Evolutionary conservation across 305 asterid genomes (phyloP), one percentile per base, ranked within the genome.

Genomic region (Fraxinus xanthoxyloides): DNA sequence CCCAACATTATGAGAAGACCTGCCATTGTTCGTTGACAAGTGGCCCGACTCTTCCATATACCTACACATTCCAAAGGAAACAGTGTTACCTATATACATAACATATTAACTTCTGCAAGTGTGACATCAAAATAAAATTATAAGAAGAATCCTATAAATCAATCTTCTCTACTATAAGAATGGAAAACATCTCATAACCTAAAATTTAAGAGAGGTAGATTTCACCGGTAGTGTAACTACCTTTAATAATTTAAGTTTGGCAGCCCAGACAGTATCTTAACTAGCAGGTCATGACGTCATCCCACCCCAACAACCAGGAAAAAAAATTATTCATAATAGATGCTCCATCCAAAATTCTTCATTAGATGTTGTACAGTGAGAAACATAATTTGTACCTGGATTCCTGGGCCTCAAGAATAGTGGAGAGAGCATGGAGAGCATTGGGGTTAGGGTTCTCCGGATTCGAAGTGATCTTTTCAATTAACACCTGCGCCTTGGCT

Each of bases 1-100:
- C 70, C 99, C 99, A 85, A 97, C 87, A 82, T 67, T 92, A 84
- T 97, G 98, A 85, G 97, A 87, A 86, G 98, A 86, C 86, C 98
- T 91, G 61, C 91, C 92, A 87, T 92, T 95, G 84, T 75, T 92
- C 56, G 90, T 84, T 54, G 98, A 87, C 51, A 95, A 87, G 83
- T 90, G 87, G 75, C 90, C 97, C 67, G 86, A 86, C 82, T 88
- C 97, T 88, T 95, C 96, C 93, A 93, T 87, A 84, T 91, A 97
- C 80, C 99, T 95, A 87, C 85, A 80, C 38, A 82, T 81, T 46
- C 54, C 77, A 77, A 79, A 84, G 30, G 73, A 81, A 28, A 63
- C 65, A 88, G 76, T 6, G 76, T 30, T 32, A 31, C 46, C 24
- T 7, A 21, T 26, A 69, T 30, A 26, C 75, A 69, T 30, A 30